Base-by-base conservation (phyloP, 495 filamentous ascomycete genomes). In the Lasiosphaeria ovina region DNA sequence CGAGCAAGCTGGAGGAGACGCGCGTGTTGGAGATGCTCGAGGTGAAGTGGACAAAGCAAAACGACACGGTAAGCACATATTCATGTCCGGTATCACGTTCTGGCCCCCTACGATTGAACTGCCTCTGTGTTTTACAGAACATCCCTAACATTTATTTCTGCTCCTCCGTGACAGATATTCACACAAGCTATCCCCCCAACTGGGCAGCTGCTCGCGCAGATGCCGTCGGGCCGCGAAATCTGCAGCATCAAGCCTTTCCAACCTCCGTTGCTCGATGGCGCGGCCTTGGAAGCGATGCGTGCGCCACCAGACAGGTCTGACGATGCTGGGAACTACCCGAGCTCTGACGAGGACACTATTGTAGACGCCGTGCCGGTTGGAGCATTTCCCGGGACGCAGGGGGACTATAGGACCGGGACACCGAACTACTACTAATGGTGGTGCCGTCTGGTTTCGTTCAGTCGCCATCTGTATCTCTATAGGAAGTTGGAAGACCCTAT, bases 171-270 rank as follows among this genome's bases (percentile, higher is more conserved):
- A 35, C 6, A 14, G 44, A 49, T 57, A 48, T 44, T 91, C 55
- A 88, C 90, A 1, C 93, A 98, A 66, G 33, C 79, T 6, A 82
- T 98, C 36, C 90, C 92, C 0, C 80, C 88, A 0, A 82, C 81
- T 14, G 84, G 83, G 2, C 82, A 87, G 10, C 71, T 97, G 7
- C 72, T 95, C 3, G 79, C 88, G 6, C 86, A 83, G 51, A 85
- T 98, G 69, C 94, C 94, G 0, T 90, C 89, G 0, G 93, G 94
- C 7, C 82, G 94, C 38, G 93, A 98, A 67, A 89, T 96, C 36
- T 88, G 96, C 70, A 80, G 77, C 4, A 65, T 87, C 14, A 82
- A 81, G 60, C 76, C 78, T 1, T 93, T 83, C 62, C 77, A 81
- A 16, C 83, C 81, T 2, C 84, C 83, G 0, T 67, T 73, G 10